A percentile compares a stretch with the other conserved stretches of the same genome.
phyloP scores from a whole-genome alignment of 2,329 filamentous ascomycete species.

The Monilinia polystroma region DNA sequence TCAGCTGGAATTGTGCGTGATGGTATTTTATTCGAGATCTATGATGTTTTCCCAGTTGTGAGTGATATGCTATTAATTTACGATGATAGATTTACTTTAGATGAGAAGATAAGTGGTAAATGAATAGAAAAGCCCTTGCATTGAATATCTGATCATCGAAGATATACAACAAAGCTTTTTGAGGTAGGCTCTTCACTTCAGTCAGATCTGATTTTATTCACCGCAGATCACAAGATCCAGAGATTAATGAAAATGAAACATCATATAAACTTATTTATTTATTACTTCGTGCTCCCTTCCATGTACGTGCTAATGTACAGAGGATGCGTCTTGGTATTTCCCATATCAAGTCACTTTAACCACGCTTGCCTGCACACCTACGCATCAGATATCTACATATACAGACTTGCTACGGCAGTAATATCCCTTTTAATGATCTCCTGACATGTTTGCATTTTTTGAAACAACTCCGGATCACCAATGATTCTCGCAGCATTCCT shows the following conservation, averaged over 20 bases:
- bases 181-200: background rate
- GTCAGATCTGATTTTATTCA: background rate
- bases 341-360: background rate
- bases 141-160: background rate
- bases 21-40: background rate
- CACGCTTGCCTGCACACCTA: background rate
- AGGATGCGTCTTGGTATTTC: background rate
- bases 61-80: background rate
- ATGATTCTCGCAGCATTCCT: conserved; percentile 96
- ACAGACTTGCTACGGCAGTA: conserved; percentile 82
- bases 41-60: background rate
- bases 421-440: conserved; percentile 98
- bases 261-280: conserved; percentile 4
- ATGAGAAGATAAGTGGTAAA: too few relatives aligned
- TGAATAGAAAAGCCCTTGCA: too few relatives aligned
- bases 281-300: background rate
- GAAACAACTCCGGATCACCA: conserved; percentile 87
- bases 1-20: too few relatives aligned
- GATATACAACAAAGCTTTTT: background rate
- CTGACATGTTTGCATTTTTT: conserved; percentile 96
- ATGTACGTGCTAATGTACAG: background rate
- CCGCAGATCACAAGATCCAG: too few relatives aligned
- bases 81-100: too few relatives aligned
- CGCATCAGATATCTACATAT: conserved; percentile 63
- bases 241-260: background rate